These are phyloP conservation scores for Taphrina communis DNA, from an alignment of 1,139 yeast species.

Conservation along the genomic window DNA sequence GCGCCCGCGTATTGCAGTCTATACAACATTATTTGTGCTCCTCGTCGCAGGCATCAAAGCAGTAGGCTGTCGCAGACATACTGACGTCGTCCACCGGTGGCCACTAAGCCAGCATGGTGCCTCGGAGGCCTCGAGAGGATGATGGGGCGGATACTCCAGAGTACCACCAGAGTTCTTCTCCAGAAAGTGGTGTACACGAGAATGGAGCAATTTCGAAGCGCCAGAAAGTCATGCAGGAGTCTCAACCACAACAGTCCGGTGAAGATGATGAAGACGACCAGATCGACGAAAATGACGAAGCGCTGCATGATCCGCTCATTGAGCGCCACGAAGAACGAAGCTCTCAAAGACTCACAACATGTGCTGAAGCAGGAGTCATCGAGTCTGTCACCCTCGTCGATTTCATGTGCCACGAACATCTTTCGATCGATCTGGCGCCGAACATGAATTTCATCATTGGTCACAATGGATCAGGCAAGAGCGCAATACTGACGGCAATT, in stretches of 20 bases:
- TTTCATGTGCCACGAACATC: constrained; percentile 68
- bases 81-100: not conserved
- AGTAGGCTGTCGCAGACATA: not conserved
- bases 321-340: constrained; percentile 4
- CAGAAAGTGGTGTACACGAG: not conserved
- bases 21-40: not conserved
- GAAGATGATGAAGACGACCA: constrained; percentile 7
- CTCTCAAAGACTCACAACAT: constrained; percentile 2
- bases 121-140: not conserved
- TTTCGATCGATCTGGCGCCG: constrained; percentile 78
- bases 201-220: not conserved
- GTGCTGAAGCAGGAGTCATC: constrained; percentile 43
- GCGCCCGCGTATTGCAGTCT: constrained; percentile 1
- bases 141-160: not conserved
- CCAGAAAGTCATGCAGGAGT: not conserved
- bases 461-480: constrained; percentile 92
- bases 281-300: constrained; percentile 6
- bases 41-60: not conserved
- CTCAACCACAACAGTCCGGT: not conserved
- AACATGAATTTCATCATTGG: constrained; percentile 90
- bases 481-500: constrained; percentile 89
- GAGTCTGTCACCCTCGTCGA: constrained; percentile 42
- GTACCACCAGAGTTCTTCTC: not conserved
- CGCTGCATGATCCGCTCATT: constrained; percentile 6
- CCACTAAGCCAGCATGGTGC: not conserved